These are phyloP conservation scores for Aurantiochytrium sp. DNA, from an alignment of 108 stramenopile genomes.

Conservation along the genomic window DNA sequence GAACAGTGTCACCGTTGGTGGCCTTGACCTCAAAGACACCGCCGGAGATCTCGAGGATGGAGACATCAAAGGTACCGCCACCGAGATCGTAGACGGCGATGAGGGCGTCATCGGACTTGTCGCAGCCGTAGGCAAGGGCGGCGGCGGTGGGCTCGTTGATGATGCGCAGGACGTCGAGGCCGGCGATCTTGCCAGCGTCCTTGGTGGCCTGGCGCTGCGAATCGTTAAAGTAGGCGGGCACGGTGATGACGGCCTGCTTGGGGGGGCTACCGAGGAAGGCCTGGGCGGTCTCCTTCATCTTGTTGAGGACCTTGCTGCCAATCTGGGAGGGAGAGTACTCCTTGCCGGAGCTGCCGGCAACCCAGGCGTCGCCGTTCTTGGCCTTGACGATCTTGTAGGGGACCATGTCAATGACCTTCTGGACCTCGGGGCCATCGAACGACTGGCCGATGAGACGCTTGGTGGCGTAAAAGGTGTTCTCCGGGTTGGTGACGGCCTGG, in stretches of 20 bases:
- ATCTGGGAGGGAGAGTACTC: slow-evolving; percentile 95
- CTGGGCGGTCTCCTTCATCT: slow-evolving; percentile 99
- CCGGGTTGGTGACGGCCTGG: slow-evolving; percentile 95
- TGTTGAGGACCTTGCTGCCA: slow-evolving; percentile 93
- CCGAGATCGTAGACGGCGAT: slow-evolving; percentile 99
- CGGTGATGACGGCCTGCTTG: slow-evolving; percentile 94
- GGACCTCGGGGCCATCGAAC: slow-evolving; percentile 80
- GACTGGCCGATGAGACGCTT: slow-evolving; percentile 95
- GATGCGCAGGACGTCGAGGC: slow-evolving; percentile 95
- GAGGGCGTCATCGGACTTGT: slow-evolving; percentile 95
- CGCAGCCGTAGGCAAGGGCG: slow-evolving; percentile 96
- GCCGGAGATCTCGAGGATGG: slow-evolving; percentile 93
- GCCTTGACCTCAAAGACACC: slow-evolving; percentile 99
- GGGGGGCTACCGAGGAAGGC: slow-evolving; percentile 88
- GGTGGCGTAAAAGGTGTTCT: slow-evolving; percentile 95
- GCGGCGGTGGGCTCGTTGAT: slow-evolving; percentile 99
- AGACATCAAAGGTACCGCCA: slow-evolving; percentile 97
- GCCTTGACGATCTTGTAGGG: slow-evolving; percentile 95
- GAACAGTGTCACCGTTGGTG: slow-evolving; percentile 99
- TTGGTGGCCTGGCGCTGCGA: slow-evolving; percentile 94
- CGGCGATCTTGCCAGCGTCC: slow-evolving; percentile 96
- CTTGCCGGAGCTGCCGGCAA: slow-evolving; percentile 68
- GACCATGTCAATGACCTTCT: slow-evolving; percentile 76
- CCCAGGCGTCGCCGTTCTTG: slow-evolving; percentile 92
- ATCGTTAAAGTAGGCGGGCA: slow-evolving; percentile 98